phyloP scores from a whole-genome alignment of 768 basidiomycete species.

The Steccherinum ochraceum region DNA sequence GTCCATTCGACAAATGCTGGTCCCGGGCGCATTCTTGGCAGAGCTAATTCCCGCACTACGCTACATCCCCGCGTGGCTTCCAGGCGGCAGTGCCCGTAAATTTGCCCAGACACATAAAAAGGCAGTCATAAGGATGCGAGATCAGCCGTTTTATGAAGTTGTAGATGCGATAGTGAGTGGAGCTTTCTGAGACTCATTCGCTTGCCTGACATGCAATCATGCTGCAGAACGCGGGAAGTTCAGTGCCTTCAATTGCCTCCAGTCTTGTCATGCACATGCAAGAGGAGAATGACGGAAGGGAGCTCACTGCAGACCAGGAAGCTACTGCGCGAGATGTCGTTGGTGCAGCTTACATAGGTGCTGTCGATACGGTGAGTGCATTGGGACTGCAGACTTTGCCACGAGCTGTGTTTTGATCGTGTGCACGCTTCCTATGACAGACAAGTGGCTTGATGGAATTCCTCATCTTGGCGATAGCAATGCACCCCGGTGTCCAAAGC shows the following conservation, averaged over 20 bases:
- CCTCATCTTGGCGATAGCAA: slow-evolving; percentile 26
- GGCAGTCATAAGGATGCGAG: not conserved
- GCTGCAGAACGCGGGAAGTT: not conserved
- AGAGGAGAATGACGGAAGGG: not conserved
- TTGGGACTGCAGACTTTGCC: not conserved
- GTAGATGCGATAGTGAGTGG: not conserved
- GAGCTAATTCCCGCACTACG: not conserved
- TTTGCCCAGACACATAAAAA: not conserved
- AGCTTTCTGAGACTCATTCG: not conserved
- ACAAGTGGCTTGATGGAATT: not conserved
- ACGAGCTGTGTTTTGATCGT: not conserved
- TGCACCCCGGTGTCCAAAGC: slow-evolving; percentile 22
- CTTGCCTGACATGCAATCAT: not conserved
- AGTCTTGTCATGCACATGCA: not conserved
- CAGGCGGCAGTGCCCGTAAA: not conserved
- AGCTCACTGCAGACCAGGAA: not conserved
- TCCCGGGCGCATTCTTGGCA: not conserved
- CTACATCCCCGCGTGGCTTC: not conserved
- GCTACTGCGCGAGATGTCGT: not conserved
- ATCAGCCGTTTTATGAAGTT: not conserved
- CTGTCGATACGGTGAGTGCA: not conserved
- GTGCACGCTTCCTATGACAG: not conserved
- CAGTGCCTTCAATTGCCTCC: not conserved
- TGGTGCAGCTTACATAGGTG: not conserved
- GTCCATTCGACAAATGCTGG: not conserved